Base-by-base conservation (phyloP, 2,329 filamentous ascomycete species). In the Penicillium verrucosum region DNA sequence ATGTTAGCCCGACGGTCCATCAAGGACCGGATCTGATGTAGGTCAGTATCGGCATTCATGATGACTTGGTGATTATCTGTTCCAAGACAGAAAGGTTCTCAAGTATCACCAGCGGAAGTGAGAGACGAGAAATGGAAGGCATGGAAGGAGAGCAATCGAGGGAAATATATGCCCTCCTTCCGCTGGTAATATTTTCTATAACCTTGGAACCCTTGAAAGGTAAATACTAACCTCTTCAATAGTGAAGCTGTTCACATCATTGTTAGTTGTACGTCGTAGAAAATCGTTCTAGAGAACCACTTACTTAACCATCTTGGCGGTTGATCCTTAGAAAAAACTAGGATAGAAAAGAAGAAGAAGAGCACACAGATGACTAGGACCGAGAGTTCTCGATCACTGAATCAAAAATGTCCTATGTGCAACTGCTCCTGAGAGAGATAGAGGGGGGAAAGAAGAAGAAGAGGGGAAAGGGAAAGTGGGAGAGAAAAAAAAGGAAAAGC, bases 301-400 rank as follows among this genome's bases (percentile, higher is more conserved):
- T 89, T 89, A 97, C 92, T 97, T 97, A 80, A 99, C 94, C 94
- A 99, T 99, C 80, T 92, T 97, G 89, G 83, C 91, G 90, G 92
- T 90, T 72, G 70, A 72, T 70, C 68, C 60, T 62, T 60, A 61
- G 67, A 55, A 32, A 71, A 71, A 71, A 62, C 60, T 72, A 70
- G 72, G 75, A 59, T 60, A 63, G 59, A 59, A 57, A 9, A 65
- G 61, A 67, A 66, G 65, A 60, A 69, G 66, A 65, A 69, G 69
- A 69, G 71, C 69, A 73, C 70, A 72, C 68, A 73, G 63, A 69
- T 63, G 68, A 71, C 65, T 75, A 76, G 73, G 72, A 75, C 66
- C 75, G 73, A 77, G 74, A 63, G 61, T 68, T 68, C 74, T 76
- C 76, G 75, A 77, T 73, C 75, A 75, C 70, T 55, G 27, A 65